These are phyloP conservation scores for Cryphonectria nitschkei DNA, from an alignment of 2,329 filamentous ascomycete genomes.

Conservation along the genomic window DNA sequence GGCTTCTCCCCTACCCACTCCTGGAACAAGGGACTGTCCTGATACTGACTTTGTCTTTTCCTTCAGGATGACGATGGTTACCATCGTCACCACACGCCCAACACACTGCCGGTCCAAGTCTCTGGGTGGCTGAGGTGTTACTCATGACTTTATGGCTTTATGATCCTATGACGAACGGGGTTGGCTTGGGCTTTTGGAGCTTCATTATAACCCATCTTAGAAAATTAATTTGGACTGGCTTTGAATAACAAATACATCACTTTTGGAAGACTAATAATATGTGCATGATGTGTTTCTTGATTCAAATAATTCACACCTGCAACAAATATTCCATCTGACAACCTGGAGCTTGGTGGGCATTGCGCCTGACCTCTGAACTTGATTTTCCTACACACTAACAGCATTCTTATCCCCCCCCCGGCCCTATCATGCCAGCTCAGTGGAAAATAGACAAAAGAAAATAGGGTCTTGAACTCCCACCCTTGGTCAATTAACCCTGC, in stretches of 20 bases:
- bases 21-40: neutral
- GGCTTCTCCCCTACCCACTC: neutral
- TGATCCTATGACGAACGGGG: neutral
- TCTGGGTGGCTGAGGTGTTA: neutral
- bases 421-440: neutral
- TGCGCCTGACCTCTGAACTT: neutral
- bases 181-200: neutral
- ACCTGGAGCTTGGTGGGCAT: neutral
- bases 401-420: neutral
- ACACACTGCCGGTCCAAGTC: neutral
- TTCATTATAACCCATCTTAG: too few relatives aligned
- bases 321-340: neutral
- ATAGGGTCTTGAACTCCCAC: too few relatives aligned
- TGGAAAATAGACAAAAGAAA: too few relatives aligned
- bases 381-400: neutral
- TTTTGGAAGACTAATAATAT: neutral
- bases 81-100: neutral
- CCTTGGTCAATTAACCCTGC: neutral
- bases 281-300: neutral
- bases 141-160: neutral
- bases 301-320: neutral
- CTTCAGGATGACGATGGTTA: neutral
- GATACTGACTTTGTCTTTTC: neutral
- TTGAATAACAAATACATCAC: neutral
- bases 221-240: neutral